A percentile compares a stretch with the other conserved stretches of the same genome.
Evolutionary conservation across 2,329 filamentous ascomycete species (phyloP).

Genomic region (Purpureocillium lavendulum): DNA sequence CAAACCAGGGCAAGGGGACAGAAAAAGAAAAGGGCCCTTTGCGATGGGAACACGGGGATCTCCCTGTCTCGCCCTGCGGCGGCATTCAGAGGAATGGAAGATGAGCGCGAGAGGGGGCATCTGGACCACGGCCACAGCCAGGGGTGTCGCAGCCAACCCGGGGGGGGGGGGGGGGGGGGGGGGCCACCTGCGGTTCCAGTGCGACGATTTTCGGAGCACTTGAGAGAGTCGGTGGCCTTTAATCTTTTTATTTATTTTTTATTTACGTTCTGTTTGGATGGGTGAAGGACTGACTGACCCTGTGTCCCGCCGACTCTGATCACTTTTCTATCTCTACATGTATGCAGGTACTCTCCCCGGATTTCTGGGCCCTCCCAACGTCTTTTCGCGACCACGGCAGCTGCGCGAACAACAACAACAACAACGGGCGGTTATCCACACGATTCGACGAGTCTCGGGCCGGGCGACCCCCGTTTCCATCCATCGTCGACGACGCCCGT

Average conservation of each 20-base stretch:
- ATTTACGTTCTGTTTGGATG: background rate
- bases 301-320: too few relatives aligned
- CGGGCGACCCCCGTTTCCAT: too few relatives aligned
- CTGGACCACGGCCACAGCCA: background rate
- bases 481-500: too few relatives aligned
- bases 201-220: background rate
- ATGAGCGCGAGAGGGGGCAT: background rate
- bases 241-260: background rate
- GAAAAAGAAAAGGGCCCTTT: background rate
- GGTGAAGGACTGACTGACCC: too few relatives aligned
- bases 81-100: conserved; percentile 1
- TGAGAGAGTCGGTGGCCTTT: background rate
- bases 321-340: background rate
- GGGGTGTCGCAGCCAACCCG: background rate
- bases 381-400: background rate
- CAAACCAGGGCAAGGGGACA: background rate
- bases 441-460: too few relatives aligned
- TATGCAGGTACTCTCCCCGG: background rate
- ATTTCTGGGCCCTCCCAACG: background rate
- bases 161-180: too few relatives aligned
- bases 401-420: background rate
- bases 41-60: background rate
- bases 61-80: background rate
- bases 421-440: too few relatives aligned
- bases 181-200: too few relatives aligned